Evolutionary conservation across 2,329 filamentous ascomycete genomes (phyloP).

Genomic region (Fusarium neocosmosporiellum): DNA sequence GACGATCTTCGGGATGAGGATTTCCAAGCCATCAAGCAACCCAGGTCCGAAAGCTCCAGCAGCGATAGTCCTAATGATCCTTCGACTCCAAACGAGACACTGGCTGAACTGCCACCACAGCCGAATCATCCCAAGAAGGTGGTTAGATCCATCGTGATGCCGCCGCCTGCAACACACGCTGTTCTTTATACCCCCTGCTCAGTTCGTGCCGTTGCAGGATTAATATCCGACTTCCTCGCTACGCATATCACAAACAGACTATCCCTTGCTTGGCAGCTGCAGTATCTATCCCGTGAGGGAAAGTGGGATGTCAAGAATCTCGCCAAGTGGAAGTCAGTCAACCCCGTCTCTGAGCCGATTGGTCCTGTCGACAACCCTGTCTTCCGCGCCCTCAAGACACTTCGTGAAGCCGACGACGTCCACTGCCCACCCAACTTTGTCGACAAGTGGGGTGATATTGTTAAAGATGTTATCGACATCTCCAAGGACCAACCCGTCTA

Average conservation of each 20-base stretch:
- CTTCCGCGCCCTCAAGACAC: slow-evolving; percentile 92
- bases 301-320: slow-evolving; percentile 99
- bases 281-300: slow-evolving; percentile 86
- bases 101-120: slow-evolving; percentile 58
- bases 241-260: slow-evolving; percentile 80
- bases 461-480: slow-evolving; percentile 88
- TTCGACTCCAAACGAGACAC: slow-evolving; percentile 57
- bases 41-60: slow-evolving; percentile 37
- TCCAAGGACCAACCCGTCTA: slow-evolving; percentile 92
- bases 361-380: slow-evolving; percentile 63
- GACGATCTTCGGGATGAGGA: slow-evolving; percentile 45
- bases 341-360: slow-evolving; percentile 82
- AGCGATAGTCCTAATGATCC: slow-evolving; percentile 58
- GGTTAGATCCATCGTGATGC: slow-evolving; percentile 77
- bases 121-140: slow-evolving; percentile 61
- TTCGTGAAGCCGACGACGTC: slow-evolving; percentile 86
- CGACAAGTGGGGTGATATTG: slow-evolving; percentile 70
- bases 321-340: slow-evolving; percentile 86
- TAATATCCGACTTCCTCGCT: slow-evolving; percentile 85
- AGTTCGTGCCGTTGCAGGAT: slow-evolving; percentile 80
- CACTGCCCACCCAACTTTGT: slow-evolving; percentile 83
- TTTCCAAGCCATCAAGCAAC: slow-evolving; percentile 37
- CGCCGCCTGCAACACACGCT: slow-evolving; percentile 82
- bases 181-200: slow-evolving; percentile 83
- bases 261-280: slow-evolving; percentile 89